Evolutionary conservation across 2,329 filamentous ascomycete species (phyloP), one percentile per base, ranked within the genome.

Genomic region (Raffaelea arxii): DNA sequence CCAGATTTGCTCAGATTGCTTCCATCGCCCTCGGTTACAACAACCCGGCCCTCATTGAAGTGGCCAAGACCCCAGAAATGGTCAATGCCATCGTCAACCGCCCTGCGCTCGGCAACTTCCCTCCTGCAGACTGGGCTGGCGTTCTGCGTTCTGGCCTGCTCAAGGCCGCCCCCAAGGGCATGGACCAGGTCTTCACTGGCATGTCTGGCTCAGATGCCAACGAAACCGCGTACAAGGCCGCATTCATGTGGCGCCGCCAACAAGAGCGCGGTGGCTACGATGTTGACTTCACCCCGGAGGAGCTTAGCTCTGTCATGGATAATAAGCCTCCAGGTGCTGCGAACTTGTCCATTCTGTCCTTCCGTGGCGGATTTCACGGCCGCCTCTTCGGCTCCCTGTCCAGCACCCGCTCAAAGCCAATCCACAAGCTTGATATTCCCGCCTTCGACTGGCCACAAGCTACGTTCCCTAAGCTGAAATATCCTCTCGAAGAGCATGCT

Each of bases 371-470:
- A 51, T 95, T 95, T 75, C 89, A 95, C 70, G 89, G 89, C 55
- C 87, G 89, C 54, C 78, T 94, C 40, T 94, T 95, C 58, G 89
- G 87, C 59, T 84, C 78, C 49, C 76, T 95, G 47, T 91, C 85
- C 51, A 94, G 88, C 48, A 95, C 89, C 14, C 84, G 89, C 62
- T 90, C 84, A 65, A 95, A 95, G 76, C 79, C 89, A 41, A 90
- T 95, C 63, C 89, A 95, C 75, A 95, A 95, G 71, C 72, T 95
- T 56, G 89, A 95, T 62, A 94, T 95, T 57, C 89, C 89, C 23
- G 86, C 89, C 59, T 95, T 95, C 59, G 85, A 95, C 74, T 95
- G 89, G 89, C 89, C 89, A 24, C 86, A 91, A 65, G 88, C 88
- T 18, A 79, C 85, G 47, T 95, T 95, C 75, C 90, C 89, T 10